Conservation (phyloP, 768 basidiomycete species). For the Hemileccinum rubropunctum region DNA sequence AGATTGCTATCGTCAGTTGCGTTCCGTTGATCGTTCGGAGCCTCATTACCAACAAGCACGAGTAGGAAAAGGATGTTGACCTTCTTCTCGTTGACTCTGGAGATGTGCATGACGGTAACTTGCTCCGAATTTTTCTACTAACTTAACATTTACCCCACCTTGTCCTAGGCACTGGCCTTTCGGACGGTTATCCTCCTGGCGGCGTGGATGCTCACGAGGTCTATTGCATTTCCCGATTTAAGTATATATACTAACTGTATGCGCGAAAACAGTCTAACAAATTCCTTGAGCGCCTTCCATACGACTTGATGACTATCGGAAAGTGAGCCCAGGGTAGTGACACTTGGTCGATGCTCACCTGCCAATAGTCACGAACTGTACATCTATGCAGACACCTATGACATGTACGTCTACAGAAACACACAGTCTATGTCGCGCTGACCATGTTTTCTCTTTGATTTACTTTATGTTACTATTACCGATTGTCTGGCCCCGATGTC, state of each 20-base stretch:
- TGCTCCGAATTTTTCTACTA: not conserved
- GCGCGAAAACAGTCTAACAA: constrained; percentile 55
- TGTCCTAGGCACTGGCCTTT: constrained; percentile 66
- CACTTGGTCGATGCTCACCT: not conserved
- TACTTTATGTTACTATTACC: not conserved
- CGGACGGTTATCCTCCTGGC: constrained; percentile 70
- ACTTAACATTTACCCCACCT: not conserved
- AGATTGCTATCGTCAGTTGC: constrained; percentile 53
- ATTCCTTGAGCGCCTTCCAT: constrained; percentile 69
- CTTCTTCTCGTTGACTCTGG: constrained; percentile 80
- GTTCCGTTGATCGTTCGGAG: not conserved
- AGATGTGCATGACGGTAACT: constrained; percentile 67
- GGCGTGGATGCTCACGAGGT: constrained; percentile 75
- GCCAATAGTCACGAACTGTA: constrained; percentile 75
- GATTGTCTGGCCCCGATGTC: not conserved
- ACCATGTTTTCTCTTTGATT: not conserved
- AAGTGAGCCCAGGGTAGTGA: constrained; percentile 49
- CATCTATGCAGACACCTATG: constrained; percentile 59
- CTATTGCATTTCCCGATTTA: constrained; percentile 9
- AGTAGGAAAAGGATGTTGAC: constrained; percentile 69
- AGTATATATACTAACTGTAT: not conserved
- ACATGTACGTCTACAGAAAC: constrained; percentile 46
- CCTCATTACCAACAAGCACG: not conserved
- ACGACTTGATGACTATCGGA: constrained; percentile 82
- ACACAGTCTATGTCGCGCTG: not conserved